Percentiles rank a stretch among this genome's conserved stretches.
These are phyloP conservation scores for Skeletonema marinoi DNA, from an alignment of 108 stramenopile genomes.

Conservation along the genomic window DNA sequence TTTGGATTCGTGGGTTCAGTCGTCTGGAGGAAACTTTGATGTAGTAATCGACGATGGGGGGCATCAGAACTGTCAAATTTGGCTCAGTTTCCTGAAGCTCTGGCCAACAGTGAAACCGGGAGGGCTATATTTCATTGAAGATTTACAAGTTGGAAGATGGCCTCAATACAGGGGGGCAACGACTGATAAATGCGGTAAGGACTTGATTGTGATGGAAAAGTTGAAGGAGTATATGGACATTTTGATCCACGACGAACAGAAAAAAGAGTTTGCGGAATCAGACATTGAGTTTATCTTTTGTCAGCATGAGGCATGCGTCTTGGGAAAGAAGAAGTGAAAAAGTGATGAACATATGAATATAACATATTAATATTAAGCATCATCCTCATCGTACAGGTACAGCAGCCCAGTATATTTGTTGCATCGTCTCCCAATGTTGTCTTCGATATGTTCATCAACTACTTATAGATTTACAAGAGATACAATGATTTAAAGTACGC, in stretches of 20 bases:
- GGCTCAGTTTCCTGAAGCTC: constrained; percentile 16
- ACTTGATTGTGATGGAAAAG: background rate
- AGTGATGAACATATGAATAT: too few species aligned
- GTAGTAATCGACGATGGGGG: constrained; percentile 33
- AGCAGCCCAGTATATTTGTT: too few species aligned
- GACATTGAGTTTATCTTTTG: constrained; percentile 18
- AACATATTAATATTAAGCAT: too few species aligned
- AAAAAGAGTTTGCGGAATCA: background rate
- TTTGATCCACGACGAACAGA: background rate
- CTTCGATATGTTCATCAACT: too few species aligned
- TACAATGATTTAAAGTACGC: too few species aligned
- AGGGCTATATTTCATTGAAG: constrained; percentile 32
- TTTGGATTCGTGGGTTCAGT: constrained; percentile 32
- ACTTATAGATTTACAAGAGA: too few species aligned
- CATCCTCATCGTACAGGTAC: too few species aligned
- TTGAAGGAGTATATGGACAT: background rate
- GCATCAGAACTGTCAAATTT: constrained; percentile 37
- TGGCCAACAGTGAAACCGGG: constrained; percentile 20
- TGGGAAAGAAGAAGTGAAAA: constrained; percentile 5
- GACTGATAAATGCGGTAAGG: background rate
- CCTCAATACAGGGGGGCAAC: background rate
- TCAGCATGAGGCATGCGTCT: constrained; percentile 7
- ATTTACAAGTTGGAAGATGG: constrained; percentile 11
- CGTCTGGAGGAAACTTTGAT: constrained; percentile 26
- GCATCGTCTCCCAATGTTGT: too few species aligned